These are phyloP conservation scores for Maudiozyma barnettii DNA, from an alignment of 805 yeast genomes.

Conservation along the genomic window DNA sequence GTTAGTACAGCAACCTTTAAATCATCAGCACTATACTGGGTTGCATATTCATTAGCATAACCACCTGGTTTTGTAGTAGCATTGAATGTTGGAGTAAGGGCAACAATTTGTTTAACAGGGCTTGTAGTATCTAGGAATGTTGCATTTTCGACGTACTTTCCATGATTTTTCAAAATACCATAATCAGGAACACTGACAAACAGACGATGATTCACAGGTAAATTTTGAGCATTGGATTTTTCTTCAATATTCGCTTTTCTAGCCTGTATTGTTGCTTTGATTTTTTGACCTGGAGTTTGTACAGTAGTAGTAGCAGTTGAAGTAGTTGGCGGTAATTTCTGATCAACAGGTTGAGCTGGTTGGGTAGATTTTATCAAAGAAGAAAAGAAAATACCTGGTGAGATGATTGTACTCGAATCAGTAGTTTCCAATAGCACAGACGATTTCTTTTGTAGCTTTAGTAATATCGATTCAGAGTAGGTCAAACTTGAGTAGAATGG, in stretches of 20 bases:
- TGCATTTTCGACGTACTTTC: constrained; percentile 70
- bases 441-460: constrained; percentile 47
- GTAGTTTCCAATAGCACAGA: constrained; percentile 48
- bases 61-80: constrained; percentile 73
- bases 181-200: constrained; percentile 78
- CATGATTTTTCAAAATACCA: constrained; percentile 68
- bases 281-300: background rate
- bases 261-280: background rate
- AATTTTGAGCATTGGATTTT: background rate
- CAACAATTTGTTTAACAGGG: constrained; percentile 61
- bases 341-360: background rate
- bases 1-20: constrained; percentile 77
- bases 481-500: constrained; percentile 23
- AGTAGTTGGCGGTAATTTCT: constrained; percentile 12
- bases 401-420: constrained; percentile 49
- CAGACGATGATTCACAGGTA: constrained; percentile 33
- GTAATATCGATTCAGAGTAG: constrained; percentile 24
- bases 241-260: background rate
- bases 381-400: constrained; percentile 82
- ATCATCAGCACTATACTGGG: constrained; percentile 63
- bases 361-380: constrained; percentile 34
- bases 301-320: background rate
- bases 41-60: constrained; percentile 75
- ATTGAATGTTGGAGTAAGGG: constrained; percentile 57
- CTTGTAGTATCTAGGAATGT: constrained; percentile 57